Evolutionary conservation across 306 rosid genomes (phyloP).

Genomic region (Carpinus fangiana): DNA sequence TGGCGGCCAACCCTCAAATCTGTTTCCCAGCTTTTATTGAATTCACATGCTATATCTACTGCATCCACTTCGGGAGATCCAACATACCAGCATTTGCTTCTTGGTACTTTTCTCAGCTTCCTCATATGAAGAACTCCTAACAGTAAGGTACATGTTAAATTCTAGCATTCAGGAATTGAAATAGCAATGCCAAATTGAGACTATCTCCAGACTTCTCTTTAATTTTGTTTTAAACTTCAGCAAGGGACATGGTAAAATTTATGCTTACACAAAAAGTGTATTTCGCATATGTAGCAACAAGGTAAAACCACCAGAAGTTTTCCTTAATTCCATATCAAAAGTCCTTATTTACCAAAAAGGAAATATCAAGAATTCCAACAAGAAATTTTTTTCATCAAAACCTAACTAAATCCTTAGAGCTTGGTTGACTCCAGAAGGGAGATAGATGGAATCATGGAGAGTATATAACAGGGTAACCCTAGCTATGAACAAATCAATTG

Average conservation of each 20-base stretch:
- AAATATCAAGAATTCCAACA: background rate
- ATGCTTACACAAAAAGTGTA: background rate
- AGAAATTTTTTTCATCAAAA: background rate
- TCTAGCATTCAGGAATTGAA: slow-evolving; percentile 6
- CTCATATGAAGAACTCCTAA: slow-evolving; percentile 69
- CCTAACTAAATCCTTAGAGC: slow-evolving; percentile 15
- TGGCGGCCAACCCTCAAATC: slow-evolving; percentile 61
- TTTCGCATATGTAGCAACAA: background rate
- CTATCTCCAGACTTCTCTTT: background rate
- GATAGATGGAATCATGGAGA: background rate
- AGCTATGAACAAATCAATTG: background rate
- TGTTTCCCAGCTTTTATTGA: slow-evolving; percentile 68
- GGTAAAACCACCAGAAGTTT: background rate
- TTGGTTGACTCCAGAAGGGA: slow-evolving; percentile 2
- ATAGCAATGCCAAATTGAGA: background rate
- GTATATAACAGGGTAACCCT: slow-evolving; percentile 13
- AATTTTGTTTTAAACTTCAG: background rate
- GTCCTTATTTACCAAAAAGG: background rate
- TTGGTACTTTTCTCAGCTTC: slow-evolving; percentile 61
- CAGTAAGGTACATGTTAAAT: slow-evolving; percentile 2
- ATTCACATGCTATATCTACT: slow-evolving; percentile 50
- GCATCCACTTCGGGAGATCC: slow-evolving; percentile 62
- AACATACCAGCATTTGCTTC: slow-evolving; percentile 75
- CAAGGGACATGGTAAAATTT: background rate
- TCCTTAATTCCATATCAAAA: background rate